Base-by-base conservation (phyloP, 805 yeast genomes). In the Hanseniaspora clermontiae region DNA sequence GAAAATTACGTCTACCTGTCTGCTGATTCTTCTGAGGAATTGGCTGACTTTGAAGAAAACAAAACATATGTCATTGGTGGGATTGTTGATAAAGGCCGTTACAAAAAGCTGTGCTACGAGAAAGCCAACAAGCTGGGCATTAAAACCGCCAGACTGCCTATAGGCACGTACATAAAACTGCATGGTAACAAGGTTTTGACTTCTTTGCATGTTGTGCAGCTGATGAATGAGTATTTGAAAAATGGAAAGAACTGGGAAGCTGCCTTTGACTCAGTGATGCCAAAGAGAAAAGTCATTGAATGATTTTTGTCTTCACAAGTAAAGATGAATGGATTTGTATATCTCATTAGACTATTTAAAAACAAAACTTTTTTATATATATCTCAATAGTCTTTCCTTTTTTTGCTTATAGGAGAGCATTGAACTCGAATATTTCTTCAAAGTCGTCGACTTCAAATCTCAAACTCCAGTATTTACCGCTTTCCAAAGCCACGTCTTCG, bases 1-100 rank as follows among this genome's bases (percentile, higher is more conserved):
- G 62, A 71, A 1, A 76, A 77, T 39, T 73, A 71, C 43, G 76
- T 87, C 0, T 91, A 93, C 64, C 70, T 91, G 39, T 83, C 95
- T 0, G 95, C 97, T 0, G 98, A 91, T 63, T 83, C 96, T 0
- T 85, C 82, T 9, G 84, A 83, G 8, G 79, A 74, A 24, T 63
- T 93, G 38, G 79, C 77, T 11, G 78, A 73, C 29, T 72, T 91
- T 55, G 81, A 83, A 59, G 79, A 81, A 5, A 86, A 83, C 2
- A 73, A 76, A 66, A 86, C 95, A 0, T 91, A 91, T 62, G 80
- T 91, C 45, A 81, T 91, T 51, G 98, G 98, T 10, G 98, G 97
- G 0, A 91, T 91, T 57, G 97, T 91, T 2, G 98, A 91, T 68
- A 91, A 91, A 68, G 95, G 95, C 59, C 78, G 97, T 62, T 83